These are phyloP conservation scores for Kwoniella heveanensis DNA, from an alignment of 768 basidiomycete genomes.

Conservation along the genomic window DNA sequence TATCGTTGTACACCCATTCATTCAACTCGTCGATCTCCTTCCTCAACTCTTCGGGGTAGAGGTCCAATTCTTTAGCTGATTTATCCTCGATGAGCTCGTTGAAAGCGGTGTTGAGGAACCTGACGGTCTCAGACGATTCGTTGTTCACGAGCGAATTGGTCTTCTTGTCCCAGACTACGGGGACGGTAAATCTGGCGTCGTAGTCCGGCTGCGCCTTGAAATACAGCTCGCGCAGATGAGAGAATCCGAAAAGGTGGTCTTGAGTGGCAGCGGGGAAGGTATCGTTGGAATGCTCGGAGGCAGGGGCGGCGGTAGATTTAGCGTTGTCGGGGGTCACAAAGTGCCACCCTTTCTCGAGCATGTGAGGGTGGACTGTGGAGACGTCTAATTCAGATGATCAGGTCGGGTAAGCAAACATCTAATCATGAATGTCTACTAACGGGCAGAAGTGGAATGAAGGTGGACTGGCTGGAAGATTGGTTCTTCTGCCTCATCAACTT, in stretches of 20 bases:
- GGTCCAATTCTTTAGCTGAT: slow-evolving; percentile 62
- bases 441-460: too few species aligned
- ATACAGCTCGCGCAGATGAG: slow-evolving; percentile 84
- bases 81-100: slow-evolving; percentile 67
- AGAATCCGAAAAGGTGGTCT: slow-evolving; percentile 71
- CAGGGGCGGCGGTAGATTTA: slow-evolving; percentile 30
- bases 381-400: too few species aligned
- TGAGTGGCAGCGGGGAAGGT: slow-evolving; percentile 67
- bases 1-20: slow-evolving; percentile 75
- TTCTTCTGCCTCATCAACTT: slow-evolving; percentile 52
- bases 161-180: slow-evolving; percentile 84
- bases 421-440: too few species aligned
- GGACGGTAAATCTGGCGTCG: slow-evolving; percentile 59
- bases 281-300: slow-evolving; percentile 43
- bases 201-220: slow-evolving; percentile 73
- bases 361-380: slow-evolving; percentile 78
- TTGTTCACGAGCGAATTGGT: slow-evolving; percentile 87
- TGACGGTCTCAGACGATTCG: slow-evolving; percentile 85
- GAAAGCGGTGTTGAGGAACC: slow-evolving; percentile 82
- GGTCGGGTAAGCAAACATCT: too few species aligned
- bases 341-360: slow-evolving; percentile 84
- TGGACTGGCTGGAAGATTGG: too few species aligned
- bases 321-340: slow-evolving; percentile 71
- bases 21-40: slow-evolving; percentile 81
- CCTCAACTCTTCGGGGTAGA: slow-evolving; percentile 74